phyloP scores from a whole-genome alignment of 2,329 filamentous ascomycete genomes.

The Fusarium cyanostomum region DNA sequence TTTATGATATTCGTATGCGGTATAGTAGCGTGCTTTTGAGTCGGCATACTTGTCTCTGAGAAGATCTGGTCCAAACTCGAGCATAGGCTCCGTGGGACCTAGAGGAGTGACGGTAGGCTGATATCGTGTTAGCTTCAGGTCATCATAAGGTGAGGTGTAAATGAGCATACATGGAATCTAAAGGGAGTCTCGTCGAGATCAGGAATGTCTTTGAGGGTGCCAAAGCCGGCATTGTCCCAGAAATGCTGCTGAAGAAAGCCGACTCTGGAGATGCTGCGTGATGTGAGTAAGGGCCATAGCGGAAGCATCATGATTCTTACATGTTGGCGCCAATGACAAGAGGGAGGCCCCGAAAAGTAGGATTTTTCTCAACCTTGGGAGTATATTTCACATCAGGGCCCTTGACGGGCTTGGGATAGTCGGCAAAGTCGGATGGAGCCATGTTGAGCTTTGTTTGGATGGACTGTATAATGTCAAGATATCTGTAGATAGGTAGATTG shows the following conservation, averaged over 20 bases:
- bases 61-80: constrained; percentile 55
- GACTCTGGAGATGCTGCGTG: constrained; percentile 66
- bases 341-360: constrained; percentile 72
- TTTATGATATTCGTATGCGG: constrained; percentile 78
- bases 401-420: constrained; percentile 53
- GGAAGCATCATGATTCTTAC: constrained; percentile 54
- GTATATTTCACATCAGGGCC: constrained; percentile 51
- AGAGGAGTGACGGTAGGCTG: constrained; percentile 68
- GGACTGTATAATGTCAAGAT: not conserved
- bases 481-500: no score
- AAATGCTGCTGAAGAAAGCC: constrained; percentile 69
- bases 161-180: constrained; percentile 58
- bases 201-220: constrained; percentile 56
- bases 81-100: constrained; percentile 48
- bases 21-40: constrained; percentile 67
- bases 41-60: constrained; percentile 52
- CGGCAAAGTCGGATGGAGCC: constrained; percentile 50
- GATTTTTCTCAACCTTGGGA: constrained; percentile 66
- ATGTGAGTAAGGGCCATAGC: constrained; percentile 12
- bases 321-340: constrained; percentile 69
- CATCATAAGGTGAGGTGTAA: no score
- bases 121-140: constrained; percentile 7
- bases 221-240: constrained; percentile 74
- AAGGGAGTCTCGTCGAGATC: constrained; percentile 56
- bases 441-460: constrained; percentile 26